Base-by-base conservation (phyloP, 148 eudicot genomes). In the Heliamphora exappendiculata region DNA sequence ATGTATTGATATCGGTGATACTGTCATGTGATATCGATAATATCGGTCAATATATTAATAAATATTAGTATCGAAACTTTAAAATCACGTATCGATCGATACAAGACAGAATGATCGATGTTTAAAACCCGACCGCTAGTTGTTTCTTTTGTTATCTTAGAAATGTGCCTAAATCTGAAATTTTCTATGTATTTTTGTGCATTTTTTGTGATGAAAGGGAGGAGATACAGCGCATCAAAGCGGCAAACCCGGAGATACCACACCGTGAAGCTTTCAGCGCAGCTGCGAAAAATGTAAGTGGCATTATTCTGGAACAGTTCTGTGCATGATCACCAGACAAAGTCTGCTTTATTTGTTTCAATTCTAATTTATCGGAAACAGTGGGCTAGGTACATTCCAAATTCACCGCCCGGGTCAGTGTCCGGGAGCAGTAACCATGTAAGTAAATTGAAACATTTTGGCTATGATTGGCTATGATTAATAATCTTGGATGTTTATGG, bases 231-330 rank as follows among this genome's bases (percentile, higher is more conserved):
- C 88, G 98, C 66, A 92, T 95, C 75, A 95, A 95, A 84, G 83
- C 91, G 28, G 93, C 94, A 11, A 92, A 95, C 72, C 98, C 98
- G 45, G 94, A 91, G 80, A 92, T 95, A 76, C 91, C 96, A 3
- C 98, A 95, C 49, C 80, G 98, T 42, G 98, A 95, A 80, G 98
- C 98, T 67, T 95, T 95, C 73, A 95, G 98, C 76, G 83, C 97
- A 13, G 98, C 98, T 13, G 97, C 98, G 3, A 95, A 95, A 82
- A 95, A 95, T 78, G 97, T 94, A 79, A 78, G 84, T 50, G 16
- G 33, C 39, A 24, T 58, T 58, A 16, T 42, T 63, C 37, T 20
- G 22, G 42, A 28, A 3, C 24, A 16, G 0, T 66, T 31, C 8
- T 57, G 10, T 39, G 53, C 76, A 74, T 78, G 77, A 72, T 67